Evolutionary conservation across 257 asterid genomes (phyloP).

Genomic region (Mentha longifolia): DNA sequence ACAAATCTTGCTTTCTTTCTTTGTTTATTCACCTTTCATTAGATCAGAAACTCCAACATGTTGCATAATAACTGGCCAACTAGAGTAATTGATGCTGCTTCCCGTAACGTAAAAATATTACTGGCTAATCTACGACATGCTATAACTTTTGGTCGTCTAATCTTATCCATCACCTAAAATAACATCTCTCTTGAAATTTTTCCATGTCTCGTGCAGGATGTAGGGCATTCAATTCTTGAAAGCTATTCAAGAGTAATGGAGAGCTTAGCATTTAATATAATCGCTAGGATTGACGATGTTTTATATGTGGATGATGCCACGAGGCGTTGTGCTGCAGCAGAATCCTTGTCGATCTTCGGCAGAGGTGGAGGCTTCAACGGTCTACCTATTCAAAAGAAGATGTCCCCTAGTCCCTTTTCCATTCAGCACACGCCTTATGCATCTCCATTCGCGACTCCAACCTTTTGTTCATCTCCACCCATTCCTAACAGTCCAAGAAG

Average conservation of each 20-base stretch:
- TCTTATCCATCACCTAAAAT: too few relatives aligned
- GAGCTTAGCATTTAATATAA: constrained; percentile 95
- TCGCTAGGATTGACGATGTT: constrained; percentile 93
- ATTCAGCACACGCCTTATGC: constrained; percentile 88
- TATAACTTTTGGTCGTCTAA: too few relatives aligned
- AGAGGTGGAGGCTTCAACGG: constrained; percentile 86
- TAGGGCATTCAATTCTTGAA: constrained; percentile 94
- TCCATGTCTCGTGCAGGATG: constrained; percentile 64
- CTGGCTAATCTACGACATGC: too few relatives aligned
- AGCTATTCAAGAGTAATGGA: constrained; percentile 99
- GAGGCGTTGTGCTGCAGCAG: constrained; percentile 69
- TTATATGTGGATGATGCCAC: constrained; percentile 84
- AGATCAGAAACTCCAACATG: not conserved
- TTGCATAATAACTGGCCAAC: not conserved
- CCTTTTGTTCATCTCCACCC: constrained; percentile 84
- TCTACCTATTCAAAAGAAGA: constrained; percentile 84
- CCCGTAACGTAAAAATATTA: not conserved
- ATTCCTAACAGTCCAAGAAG: constrained; percentile 67
- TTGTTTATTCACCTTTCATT: not conserved
- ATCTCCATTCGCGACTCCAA: constrained; percentile 94
- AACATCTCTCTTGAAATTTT: too few relatives aligned
- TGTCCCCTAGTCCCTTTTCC: constrained; percentile 96
- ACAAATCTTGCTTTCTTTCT: not conserved
- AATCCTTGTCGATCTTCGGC: constrained; percentile 63
- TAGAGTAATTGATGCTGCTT: not conserved